Evolutionary conservation across 129 eudicot genomes (phyloP), one percentile per base, ranked within the genome.

Genomic region (Chrysanthemum lavandulifolium): DNA sequence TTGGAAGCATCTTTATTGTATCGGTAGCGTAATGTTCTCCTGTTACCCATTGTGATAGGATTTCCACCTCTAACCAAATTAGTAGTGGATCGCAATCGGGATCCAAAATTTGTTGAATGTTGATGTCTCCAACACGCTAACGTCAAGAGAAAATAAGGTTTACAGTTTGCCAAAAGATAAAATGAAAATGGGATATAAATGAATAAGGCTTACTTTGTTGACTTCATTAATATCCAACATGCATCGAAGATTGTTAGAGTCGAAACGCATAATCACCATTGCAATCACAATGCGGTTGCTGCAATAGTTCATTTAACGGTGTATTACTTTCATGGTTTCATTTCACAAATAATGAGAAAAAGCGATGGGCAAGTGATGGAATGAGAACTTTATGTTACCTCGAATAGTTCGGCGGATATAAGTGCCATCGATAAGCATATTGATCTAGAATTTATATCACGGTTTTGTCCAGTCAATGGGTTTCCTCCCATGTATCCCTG

Each of bases 401-500:
- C 75, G 5, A 49, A 76, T 57, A 81, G 65, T 33, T 72, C 81
- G n/a, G 60, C 36, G 10, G 85, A 81, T 76, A 81, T 57, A 71
- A 81, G 81, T 71, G 81, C 75, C 56, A 81, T 11, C 75, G 78
- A 67, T 76, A 77, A 5, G 81, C 81, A 59, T 71, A 81, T 59
- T 64, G 69, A 1, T 21, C 77, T 81, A 5, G 85, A 76, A 18
- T 80, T 71, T 49, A 59, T 55, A 36, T 80, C 81, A 29, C 69
- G 2, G 15, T 56, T 43, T 61, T 64, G 69, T 80, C 77, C 25
- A n/a, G 84, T 80, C 29, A 75, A 75, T 0, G 84, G 84, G 73
- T 80, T 80, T 48, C 84, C 84, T 3, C 52, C 80, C 75, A 76
- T 76, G 58, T 75, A 80, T 49, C 84, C 84, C 84, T 80, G 23